These are phyloP conservation scores for Trapa incisa DNA, from an alignment of 345 rosid genomes.

Conservation along the genomic window DNA sequence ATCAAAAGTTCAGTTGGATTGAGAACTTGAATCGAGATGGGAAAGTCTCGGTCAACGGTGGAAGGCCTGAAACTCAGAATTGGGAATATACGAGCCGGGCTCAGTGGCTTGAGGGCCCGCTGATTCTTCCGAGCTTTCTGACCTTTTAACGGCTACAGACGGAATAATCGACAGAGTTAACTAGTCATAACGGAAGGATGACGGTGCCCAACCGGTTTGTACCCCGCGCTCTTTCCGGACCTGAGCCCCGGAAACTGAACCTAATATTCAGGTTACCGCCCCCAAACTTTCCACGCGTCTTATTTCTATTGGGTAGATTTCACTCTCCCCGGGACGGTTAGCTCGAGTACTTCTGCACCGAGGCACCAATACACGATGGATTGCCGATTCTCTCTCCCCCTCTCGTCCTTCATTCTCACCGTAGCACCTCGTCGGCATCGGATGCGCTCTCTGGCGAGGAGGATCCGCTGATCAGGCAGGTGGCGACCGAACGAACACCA, in stretches of 20 bases:
- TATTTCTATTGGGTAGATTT: slow-evolving; percentile 2
- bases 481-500: slow-evolving; percentile 43
- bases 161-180: not conserved
- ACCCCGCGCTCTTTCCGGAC: not conserved
- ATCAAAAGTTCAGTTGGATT: not conserved
- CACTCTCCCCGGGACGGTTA: slow-evolving; percentile 3
- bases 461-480: slow-evolving; percentile 69
- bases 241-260: not conserved
- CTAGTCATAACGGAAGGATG: slow-evolving; percentile 1
- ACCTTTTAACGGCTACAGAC: not conserved
- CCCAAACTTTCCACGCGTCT: slow-evolving; percentile 3
- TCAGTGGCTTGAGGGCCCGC: not conserved
- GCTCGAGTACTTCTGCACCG: not conserved
- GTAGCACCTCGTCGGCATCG: slow-evolving; percentile 16
- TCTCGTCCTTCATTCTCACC: slow-evolving; percentile 22
- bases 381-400: slow-evolving; percentile 19
- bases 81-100: no score
- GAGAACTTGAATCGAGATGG: not conserved
- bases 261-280: not conserved
- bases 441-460: slow-evolving; percentile 15
- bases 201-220: not conserved
- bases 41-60: no score
- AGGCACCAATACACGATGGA: slow-evolving; percentile 23
- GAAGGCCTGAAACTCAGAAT: no score
- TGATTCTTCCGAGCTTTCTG: no score